Base-by-base conservation (phyloP, 2,329 filamentous ascomycete species). In the Pseudogymnoascus sp. region DNA sequence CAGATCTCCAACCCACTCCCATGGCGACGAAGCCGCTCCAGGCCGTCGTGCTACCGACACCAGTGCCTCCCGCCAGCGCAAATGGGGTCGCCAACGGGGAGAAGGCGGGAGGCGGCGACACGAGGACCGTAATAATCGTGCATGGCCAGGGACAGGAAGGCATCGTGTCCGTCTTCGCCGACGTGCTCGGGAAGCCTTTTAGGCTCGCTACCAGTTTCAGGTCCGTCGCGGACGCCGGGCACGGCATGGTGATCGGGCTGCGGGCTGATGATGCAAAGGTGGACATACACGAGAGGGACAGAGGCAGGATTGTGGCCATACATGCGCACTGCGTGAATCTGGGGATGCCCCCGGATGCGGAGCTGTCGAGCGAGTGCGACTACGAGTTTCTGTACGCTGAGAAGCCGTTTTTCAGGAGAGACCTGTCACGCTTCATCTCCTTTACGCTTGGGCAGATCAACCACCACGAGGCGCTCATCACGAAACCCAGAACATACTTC, bases 361-460 rank as follows among this genome's bases (percentile, higher is more conserved):
- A 79, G 53, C 80, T 92, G 24, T 91, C 87, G 14, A 78, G 83
- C 26, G 75, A 82, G 64, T 93, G 89, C 76, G 89, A 95, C 76
- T 95, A 93, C 76, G 91, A 96, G 73, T 95, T 93, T 69, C 80
- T 96, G 19, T 96, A 95, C 76, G 90, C 88, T 3, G 83, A 86
- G 66, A 80, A 82, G 7, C 83, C 87, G 0, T 90, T 89, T 73
- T 86, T 88, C 66, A 85, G 90, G 29, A 82, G 90, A 63, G 90
- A 95, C 71, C 78, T 95, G 53, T 85, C 90, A 8, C 84, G 91
- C 38, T 95, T 93, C 72, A 82, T 92, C 26, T 89, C 90, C 5
- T 87, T 95, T 71, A 86, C 89, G 5, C 78, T 95, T 26, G 91
- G 91, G 8, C 90, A 95, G 76, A 87, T 88, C 67, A 87, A 85